Conservation (phyloP, 352 stramenopile genomes). For the Globisporangium sylvaticum region DNA sequence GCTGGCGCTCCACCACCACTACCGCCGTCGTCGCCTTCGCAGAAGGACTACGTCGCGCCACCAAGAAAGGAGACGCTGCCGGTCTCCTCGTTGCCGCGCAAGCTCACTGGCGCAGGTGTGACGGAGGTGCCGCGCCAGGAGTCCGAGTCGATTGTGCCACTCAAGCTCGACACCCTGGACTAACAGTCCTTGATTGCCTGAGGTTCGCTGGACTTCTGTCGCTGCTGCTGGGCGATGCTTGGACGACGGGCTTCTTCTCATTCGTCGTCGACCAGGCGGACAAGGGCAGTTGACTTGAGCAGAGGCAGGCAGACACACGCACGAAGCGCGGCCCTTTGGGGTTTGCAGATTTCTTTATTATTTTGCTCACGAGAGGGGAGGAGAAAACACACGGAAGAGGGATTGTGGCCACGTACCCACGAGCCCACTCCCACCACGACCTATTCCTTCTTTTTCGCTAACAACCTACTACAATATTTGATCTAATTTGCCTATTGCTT, state of each 20-base stretch:
- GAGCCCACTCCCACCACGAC: not conserved
- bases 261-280: not conserved
- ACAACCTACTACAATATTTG: constrained; percentile 5
- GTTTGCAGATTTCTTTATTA: constrained; percentile 1
- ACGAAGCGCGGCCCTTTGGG: not conserved
- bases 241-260: not conserved
- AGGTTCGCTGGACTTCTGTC: not conserved
- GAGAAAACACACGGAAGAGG: not conserved
- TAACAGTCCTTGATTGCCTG: not conserved
- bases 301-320: not conserved
- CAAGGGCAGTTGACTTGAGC: not conserved
- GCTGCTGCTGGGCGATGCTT: not conserved
- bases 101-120: constrained; percentile 3
- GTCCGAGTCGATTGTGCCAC: constrained; percentile 5
- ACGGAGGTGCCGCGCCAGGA: not conserved
- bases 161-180: constrained; percentile 7
- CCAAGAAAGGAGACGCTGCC: constrained; percentile 14
- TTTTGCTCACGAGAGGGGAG: constrained; percentile 3
- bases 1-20: not conserved
- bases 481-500: constrained; percentile 3
- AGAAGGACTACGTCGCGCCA: constrained; percentile 2
- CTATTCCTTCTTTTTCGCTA: constrained; percentile 4
- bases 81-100: constrained; percentile 19
- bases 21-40: not conserved
- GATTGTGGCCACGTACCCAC: not conserved